These are phyloP conservation scores for Aspergillus quadrilineatus DNA, from an alignment of 2,329 filamentous ascomycete genomes.

Conservation along the genomic window DNA sequence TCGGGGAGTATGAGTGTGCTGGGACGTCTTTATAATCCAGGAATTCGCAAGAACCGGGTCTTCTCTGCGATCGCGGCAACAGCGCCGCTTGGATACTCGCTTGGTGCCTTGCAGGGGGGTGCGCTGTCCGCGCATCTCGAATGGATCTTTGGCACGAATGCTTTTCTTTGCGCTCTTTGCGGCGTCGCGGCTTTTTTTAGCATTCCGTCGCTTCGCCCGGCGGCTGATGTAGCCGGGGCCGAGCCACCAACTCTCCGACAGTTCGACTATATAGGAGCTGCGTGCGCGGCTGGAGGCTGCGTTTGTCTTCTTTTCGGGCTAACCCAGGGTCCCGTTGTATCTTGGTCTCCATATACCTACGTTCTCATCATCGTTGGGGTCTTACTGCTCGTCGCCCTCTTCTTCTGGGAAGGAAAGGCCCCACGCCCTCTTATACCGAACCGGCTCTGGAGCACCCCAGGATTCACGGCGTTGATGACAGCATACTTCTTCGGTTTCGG, in stretches of 20 bases:
- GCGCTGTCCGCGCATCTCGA: constrained; percentile 39
- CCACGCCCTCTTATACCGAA: constrained; percentile 48
- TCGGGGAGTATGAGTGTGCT: constrained; percentile 52
- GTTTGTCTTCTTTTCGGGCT: constrained; percentile 58
- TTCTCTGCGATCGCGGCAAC: constrained; percentile 51
- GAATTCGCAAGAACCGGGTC: constrained; percentile 48
- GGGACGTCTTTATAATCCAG: constrained; percentile 47
- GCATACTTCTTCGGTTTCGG: constrained; percentile 47
- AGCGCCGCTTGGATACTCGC: constrained; percentile 46
- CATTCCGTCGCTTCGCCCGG: constrained; percentile 39
- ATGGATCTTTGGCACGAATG: constrained; percentile 48
- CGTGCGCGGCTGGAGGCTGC: constrained; percentile 50
- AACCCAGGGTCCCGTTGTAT: constrained; percentile 53
- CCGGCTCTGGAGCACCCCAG: constrained; percentile 44
- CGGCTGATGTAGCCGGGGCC: constrained; percentile 29
- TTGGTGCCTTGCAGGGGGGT: constrained; percentile 47
- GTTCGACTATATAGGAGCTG: constrained; percentile 43
- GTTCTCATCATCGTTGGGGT: constrained; percentile 49
- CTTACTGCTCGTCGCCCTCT: constrained; percentile 47
- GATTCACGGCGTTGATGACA: constrained; percentile 45
- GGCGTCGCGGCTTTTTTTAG: constrained; percentile 40
- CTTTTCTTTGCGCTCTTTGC: constrained; percentile 41
- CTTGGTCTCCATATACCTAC: constrained; percentile 53
- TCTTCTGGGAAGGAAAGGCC: constrained; percentile 47
- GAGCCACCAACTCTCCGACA: constrained; percentile 32